A percentile compares a stretch with the other conserved stretches of the same genome.
phyloP scores from a whole-genome alignment of 164 flowering plant species.

The Umbilicus rupestris region DNA sequence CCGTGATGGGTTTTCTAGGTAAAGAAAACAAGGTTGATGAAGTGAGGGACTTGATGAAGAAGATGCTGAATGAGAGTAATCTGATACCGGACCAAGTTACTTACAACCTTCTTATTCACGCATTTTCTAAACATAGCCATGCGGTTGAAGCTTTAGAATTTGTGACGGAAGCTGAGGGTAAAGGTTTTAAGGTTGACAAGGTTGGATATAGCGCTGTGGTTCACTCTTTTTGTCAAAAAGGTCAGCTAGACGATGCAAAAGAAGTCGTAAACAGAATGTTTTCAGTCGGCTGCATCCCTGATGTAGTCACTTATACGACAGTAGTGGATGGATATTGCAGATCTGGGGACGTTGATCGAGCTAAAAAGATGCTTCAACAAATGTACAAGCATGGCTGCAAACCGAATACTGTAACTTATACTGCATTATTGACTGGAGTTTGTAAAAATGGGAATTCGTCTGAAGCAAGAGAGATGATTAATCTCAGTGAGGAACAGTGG shows the following conservation, averaged over 20 bases:
- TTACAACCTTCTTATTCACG: constrained; percentile 58
- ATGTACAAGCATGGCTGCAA: constrained; percentile 80
- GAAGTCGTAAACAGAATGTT: constrained; percentile 72
- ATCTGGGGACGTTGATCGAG: constrained; percentile 58
- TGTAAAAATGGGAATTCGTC: constrained; percentile 56
- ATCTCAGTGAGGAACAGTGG: constrained; percentile 62
- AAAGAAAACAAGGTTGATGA: constrained; percentile 59
- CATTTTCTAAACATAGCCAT: constrained; percentile 73
- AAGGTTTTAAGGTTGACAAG: constrained; percentile 63
- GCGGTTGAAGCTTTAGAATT: constrained; percentile 61
- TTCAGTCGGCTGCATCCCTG: constrained; percentile 59
- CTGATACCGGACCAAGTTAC: constrained; percentile 73
- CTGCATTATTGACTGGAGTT: constrained; percentile 72
- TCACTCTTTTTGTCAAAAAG: constrained; percentile 52
- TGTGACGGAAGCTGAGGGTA: constrained; percentile 61
- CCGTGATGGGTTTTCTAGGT: constrained; percentile 65
- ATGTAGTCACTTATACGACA: constrained; percentile 84
- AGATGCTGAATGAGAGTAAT: constrained; percentile 44
- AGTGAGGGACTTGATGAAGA: constrained; percentile 62
- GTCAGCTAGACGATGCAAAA: constrained; percentile 59
- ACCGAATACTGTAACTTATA: constrained; percentile 76
- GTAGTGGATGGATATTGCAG: constrained; percentile 68
- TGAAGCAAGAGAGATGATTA: constrained; percentile 80
- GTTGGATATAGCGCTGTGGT: constrained; percentile 73
- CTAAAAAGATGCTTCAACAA: constrained; percentile 61